Conservation (phyloP, 2,329 filamentous ascomycete species). For the Colletotrichum godetiae region DNA sequence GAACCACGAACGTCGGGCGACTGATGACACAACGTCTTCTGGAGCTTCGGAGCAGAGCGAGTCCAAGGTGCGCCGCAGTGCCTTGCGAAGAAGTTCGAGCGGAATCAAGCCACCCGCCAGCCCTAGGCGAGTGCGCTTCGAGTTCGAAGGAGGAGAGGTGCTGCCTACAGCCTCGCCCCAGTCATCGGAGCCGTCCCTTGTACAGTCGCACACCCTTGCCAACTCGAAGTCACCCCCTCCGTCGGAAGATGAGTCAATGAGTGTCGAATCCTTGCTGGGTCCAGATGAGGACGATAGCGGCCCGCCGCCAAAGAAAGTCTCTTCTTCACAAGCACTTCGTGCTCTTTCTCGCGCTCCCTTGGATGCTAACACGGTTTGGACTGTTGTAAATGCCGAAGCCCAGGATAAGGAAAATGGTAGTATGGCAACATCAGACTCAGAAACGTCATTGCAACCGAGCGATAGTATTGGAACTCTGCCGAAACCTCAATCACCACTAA, state of each 20-base stretch:
- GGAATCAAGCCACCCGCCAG: slow-evolving; percentile 60
- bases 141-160: slow-evolving; percentile 70
- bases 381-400: slow-evolving; percentile 51
- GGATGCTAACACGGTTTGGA: slow-evolving; percentile 65
- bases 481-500: not conserved
- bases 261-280: slow-evolving; percentile 46
- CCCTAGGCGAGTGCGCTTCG: slow-evolving; percentile 72
- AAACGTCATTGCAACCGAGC: slow-evolving; percentile 25
- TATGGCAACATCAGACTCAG: slow-evolving; percentile 27
- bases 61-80: slow-evolving; percentile 62
- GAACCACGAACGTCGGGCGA: slow-evolving; percentile 51
- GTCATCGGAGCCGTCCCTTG: slow-evolving; percentile 47
- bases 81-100: slow-evolving; percentile 67
- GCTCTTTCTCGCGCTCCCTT: slow-evolving; percentile 62
- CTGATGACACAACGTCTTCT: slow-evolving; percentile 62
- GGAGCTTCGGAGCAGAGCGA: slow-evolving; percentile 65
- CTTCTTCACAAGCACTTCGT: slow-evolving; percentile 65
- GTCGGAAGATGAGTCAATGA: slow-evolving; percentile 41
- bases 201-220: slow-evolving; percentile 39
- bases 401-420: slow-evolving; percentile 29
- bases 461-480: not conserved
- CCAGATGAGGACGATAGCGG: slow-evolving; percentile 53
- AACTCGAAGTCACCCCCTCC: slow-evolving; percentile 39
- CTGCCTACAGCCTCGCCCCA: slow-evolving; percentile 69
- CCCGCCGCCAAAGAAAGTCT: slow-evolving; percentile 63